These are phyloP conservation scores for Leccinum fuscescens DNA, from an alignment of 1,284 basidiomycete species.

Conservation along the genomic window DNA sequence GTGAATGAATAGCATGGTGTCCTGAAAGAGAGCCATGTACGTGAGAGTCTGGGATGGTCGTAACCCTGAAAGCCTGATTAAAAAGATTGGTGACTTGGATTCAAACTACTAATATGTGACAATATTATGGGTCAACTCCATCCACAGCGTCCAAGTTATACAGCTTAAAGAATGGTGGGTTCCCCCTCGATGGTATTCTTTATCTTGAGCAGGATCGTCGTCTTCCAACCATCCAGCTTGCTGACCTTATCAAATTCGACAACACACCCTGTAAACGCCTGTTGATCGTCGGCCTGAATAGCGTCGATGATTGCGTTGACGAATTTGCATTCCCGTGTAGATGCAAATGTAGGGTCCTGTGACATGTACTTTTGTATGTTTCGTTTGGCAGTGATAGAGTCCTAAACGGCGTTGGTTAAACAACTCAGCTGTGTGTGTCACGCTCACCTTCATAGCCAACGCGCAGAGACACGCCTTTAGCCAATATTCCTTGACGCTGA, in stretches of 20 bases:
- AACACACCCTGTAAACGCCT: slow-evolving; percentile 77
- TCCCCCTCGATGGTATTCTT: slow-evolving; percentile 77
- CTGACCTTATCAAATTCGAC: slow-evolving; percentile 86
- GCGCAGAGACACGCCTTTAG: slow-evolving; percentile 86
- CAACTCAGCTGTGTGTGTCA: slow-evolving; percentile 1
- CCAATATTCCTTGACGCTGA: slow-evolving; percentile 99
- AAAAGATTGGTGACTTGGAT: neutral
- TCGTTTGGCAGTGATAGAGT: slow-evolving; percentile 79
- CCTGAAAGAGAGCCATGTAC: too few relatives aligned
- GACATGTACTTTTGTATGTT: slow-evolving; percentile 74
- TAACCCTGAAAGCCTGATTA: neutral
- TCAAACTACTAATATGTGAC: neutral
- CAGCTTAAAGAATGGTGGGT: slow-evolving; percentile 37
- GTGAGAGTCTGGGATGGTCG: too few relatives aligned
- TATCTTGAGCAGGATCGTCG: slow-evolving; percentile 81
- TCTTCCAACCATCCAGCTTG: slow-evolving; percentile 95
- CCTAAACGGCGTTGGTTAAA: slow-evolving; percentile 47
- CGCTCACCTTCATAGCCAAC: slow-evolving; percentile 80
- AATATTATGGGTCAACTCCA: neutral
- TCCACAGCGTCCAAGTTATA: neutral
- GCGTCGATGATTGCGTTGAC: slow-evolving; percentile 74
- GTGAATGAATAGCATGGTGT: too few relatives aligned
- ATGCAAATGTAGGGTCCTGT: slow-evolving; percentile 79
- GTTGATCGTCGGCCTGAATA: slow-evolving; percentile 76
- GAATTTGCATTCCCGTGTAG: slow-evolving; percentile 90